Evolutionary conservation across 257 asterid species (phyloP).

Genomic region (Gynochthodes officinalis): DNA sequence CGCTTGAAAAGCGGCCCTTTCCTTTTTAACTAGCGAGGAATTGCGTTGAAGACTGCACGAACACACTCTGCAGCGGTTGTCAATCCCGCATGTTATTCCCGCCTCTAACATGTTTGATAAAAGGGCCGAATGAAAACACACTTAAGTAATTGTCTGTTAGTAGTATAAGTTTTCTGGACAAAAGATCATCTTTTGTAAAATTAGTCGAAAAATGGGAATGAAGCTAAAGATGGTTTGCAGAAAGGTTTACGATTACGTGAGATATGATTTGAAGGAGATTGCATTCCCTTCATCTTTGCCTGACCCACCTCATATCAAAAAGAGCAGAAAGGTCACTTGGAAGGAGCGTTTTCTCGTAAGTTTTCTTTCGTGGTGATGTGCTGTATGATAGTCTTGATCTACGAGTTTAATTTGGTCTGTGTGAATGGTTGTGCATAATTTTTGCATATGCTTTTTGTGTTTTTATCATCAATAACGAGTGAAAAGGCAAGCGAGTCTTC

Average conservation of each 20-base stretch:
- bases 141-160: background rate
- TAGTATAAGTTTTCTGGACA: background rate
- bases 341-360: constrained; percentile 72
- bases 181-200: background rate
- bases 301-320: constrained; percentile 75
- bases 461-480: background rate
- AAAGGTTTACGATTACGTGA: constrained; percentile 63
- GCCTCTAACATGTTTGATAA: constrained; percentile 11
- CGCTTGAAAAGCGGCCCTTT: no score
- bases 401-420: background rate
- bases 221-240: constrained; percentile 61
- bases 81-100: no score
- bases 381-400: background rate
- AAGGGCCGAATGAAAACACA: background rate
- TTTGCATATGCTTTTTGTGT: background rate
- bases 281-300: constrained; percentile 91
- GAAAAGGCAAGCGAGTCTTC: background rate
- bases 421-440: background rate
- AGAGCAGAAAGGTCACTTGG: constrained; percentile 56
- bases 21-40: no score
- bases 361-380: background rate
- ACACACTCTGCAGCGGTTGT: no score
- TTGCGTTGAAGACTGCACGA: no score
- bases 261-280: constrained; percentile 86
- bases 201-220: constrained; percentile 27